Conservation (phyloP, 164 flowering plant species). For the Liquidambar formosana region DNA sequence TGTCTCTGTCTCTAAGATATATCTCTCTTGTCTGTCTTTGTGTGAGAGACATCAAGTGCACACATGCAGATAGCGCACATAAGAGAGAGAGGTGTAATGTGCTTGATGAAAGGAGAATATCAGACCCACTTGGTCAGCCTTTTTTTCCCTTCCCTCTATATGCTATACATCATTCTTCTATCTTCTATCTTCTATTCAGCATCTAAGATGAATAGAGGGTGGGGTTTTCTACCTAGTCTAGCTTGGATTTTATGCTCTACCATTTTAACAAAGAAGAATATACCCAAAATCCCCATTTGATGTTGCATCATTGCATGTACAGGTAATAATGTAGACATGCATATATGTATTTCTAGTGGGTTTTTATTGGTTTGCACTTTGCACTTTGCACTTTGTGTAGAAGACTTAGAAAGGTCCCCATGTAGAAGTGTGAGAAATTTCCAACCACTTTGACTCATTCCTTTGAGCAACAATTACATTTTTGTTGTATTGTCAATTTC, state of each 20-base stretch:
- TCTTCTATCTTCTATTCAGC: background rate
- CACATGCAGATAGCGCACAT: background rate
- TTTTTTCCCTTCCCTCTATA: background rate
- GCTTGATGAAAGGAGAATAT: background rate
- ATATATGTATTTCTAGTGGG: too few species aligned
- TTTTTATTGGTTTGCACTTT: too few species aligned
- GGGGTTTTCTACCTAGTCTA: background rate
- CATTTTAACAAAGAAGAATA: too few species aligned
- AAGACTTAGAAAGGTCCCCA: too few species aligned
- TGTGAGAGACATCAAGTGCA: background rate
- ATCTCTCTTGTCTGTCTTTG: background rate
- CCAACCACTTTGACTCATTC: too few species aligned
- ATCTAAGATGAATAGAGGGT: background rate
- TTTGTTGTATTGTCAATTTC: background rate
- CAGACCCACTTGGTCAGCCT: conserved; percentile 1
- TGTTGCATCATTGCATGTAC: too few species aligned
- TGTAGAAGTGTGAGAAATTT: too few species aligned
- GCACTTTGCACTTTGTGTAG: too few species aligned
- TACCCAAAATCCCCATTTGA: too few species aligned
- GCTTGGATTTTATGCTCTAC: too few species aligned
- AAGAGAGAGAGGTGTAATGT: background rate
- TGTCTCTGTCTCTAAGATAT: background rate
- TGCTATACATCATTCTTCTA: too few species aligned
- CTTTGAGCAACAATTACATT: background rate
- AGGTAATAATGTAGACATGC: too few species aligned